phyloP scores from a whole-genome alignment of 352 stramenopile species.

The Phytophthora pisi region DNA sequence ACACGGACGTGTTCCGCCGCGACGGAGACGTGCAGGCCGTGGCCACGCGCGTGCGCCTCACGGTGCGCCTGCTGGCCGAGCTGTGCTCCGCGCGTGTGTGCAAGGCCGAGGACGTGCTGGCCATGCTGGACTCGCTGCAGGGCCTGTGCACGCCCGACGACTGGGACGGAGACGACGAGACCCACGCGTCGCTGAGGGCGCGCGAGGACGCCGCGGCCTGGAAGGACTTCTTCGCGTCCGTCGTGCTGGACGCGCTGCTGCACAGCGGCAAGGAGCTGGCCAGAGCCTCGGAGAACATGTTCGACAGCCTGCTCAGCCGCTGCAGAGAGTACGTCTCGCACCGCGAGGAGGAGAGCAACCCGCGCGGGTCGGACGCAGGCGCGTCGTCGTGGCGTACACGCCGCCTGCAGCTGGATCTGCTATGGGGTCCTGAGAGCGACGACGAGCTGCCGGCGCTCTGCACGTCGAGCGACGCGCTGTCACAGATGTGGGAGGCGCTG shows the following conservation, averaged over 20 bases:
- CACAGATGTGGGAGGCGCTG: slow-evolving; percentile 65
- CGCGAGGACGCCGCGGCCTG: slow-evolving; percentile 64
- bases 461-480: slow-evolving; percentile 64
- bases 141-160: slow-evolving; percentile 66
- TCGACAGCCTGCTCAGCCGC: slow-evolving; percentile 71
- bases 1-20: slow-evolving; percentile 29
- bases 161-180: slow-evolving; percentile 57
- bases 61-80: slow-evolving; percentile 71
- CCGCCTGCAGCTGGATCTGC: slow-evolving; percentile 67
- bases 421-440: slow-evolving; percentile 68
- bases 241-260: slow-evolving; percentile 75
- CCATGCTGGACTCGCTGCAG: slow-evolving; percentile 67
- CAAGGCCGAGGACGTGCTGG: slow-evolving; percentile 65
- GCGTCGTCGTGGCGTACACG: slow-evolving; percentile 71
- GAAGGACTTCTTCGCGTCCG: slow-evolving; percentile 78
- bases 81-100: slow-evolving; percentile 63
- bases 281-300: slow-evolving; percentile 54
- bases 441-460: slow-evolving; percentile 60
- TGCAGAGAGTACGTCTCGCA: slow-evolving; percentile 75
- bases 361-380: slow-evolving; percentile 43
- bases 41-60: slow-evolving; percentile 56
- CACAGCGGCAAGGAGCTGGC: slow-evolving; percentile 61
- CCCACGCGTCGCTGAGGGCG: slow-evolving; percentile 38
- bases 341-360: slow-evolving; percentile 70
- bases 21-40: slow-evolving; percentile 51